Percentiles rank a stretch among this genome's conserved stretches.
phyloP scores from a whole-genome alignment of 1,284 basidiomycete species.

The Cronartium quercuum region DNA sequence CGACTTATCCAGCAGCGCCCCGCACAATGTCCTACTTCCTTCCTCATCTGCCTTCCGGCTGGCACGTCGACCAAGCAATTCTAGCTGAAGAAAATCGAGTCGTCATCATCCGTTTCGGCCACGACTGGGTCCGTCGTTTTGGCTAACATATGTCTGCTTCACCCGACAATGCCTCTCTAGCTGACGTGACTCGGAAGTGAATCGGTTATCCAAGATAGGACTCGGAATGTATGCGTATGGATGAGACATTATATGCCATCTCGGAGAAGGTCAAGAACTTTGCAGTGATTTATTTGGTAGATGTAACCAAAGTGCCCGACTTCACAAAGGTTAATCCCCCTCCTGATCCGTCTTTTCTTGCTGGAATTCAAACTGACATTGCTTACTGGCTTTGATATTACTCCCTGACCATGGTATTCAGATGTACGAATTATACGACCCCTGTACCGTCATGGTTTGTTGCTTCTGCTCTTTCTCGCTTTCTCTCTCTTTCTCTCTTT shows the following conservation, averaged over 20 bases:
- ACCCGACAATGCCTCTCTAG: no score
- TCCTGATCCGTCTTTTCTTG: constrained; percentile 45
- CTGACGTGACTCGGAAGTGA: background rate
- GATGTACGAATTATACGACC: constrained; percentile 93
- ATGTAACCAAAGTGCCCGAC: constrained; percentile 95
- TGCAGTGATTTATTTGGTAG: constrained; percentile 89
- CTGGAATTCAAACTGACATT: background rate
- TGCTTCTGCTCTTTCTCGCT: constrained; percentile 64
- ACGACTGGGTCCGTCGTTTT: constrained; percentile 43
- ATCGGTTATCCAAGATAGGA: constrained; percentile 53
- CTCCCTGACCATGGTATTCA: constrained; percentile 46
- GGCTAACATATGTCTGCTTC: no score
- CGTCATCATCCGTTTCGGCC: constrained; percentile 49
- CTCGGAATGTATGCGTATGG: constrained; percentile 95
- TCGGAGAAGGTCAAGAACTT: constrained; percentile 97
- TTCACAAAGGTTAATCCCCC: constrained; percentile 79
- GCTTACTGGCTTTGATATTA: background rate
- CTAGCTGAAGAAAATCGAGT: constrained; percentile 49
- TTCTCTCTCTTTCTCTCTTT: constrained; percentile 56
- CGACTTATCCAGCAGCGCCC: no score
- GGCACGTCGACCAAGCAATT: constrained; percentile 47
- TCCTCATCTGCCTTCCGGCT: constrained; percentile 79
- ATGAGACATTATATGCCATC: constrained; percentile 88
- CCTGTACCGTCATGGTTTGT: constrained; percentile 80
- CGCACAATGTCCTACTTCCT: constrained; percentile 64